These are phyloP conservation scores for Chaetoscypha palmicola DNA, from an alignment of 2,329 filamentous ascomycete genomes.

Conservation along the genomic window DNA sequence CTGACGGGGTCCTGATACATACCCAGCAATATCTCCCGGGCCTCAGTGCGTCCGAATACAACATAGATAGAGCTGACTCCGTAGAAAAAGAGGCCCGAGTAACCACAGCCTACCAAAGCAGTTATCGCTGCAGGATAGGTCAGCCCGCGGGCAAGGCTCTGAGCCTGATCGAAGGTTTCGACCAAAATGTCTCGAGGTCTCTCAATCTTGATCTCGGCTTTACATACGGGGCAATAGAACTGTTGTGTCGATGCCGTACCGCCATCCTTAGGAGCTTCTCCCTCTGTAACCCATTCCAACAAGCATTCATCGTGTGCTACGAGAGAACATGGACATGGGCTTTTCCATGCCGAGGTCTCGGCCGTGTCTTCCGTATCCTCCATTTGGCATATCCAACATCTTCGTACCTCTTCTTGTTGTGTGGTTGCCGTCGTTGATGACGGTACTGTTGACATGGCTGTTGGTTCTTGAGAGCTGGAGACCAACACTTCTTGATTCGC, in stretches of 20 bases:
- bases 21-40: conserved; percentile 26
- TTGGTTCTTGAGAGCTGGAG: not conserved
- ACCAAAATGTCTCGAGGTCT: conserved; percentile 70
- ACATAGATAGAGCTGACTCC: conserved; percentile 57
- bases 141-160: conserved; percentile 16
- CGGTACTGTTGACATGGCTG: not conserved
- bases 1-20: no score
- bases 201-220: conserved; percentile 67
- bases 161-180: conserved; percentile 17
- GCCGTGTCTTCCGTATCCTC: conserved; percentile 45
- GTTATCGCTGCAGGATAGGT: conserved; percentile 27
- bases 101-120: conserved; percentile 36
- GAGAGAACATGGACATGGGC: conserved; percentile 83
- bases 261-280: conserved; percentile 57
- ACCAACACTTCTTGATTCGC: not conserved
- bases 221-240: conserved; percentile 84
- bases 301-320: conserved; percentile 87
- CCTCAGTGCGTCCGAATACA: conserved; percentile 59
- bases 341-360: conserved; percentile 59
- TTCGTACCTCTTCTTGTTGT: conserved; percentile 25
- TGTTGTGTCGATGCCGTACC: conserved; percentile 47
- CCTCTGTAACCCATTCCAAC: conserved; percentile 87
- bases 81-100: conserved; percentile 46
- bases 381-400: conserved; percentile 58
- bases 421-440: no score